A percentile compares a stretch with the other conserved stretches of the same genome.
Evolutionary conservation across 2,329 filamentous ascomycete species (phyloP).

Genomic region (Clonostachys chloroleuca): DNA sequence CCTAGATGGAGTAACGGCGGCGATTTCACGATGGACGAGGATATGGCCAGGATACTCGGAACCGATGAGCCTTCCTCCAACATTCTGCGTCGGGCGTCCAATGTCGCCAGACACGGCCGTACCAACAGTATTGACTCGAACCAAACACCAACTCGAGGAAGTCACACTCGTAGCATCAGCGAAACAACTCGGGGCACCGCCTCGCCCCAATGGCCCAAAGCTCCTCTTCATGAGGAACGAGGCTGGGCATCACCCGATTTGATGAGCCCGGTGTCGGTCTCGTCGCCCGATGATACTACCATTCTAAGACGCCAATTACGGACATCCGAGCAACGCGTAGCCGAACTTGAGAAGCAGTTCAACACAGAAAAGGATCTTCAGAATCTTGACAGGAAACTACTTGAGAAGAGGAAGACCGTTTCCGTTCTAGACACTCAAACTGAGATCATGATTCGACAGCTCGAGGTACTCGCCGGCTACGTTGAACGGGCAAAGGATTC

Average conservation of each 20-base stretch:
- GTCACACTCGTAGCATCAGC: slow-evolving; percentile 59
- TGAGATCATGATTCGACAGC: slow-evolving; percentile 89
- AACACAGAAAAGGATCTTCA: slow-evolving; percentile 60
- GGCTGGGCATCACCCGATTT: slow-evolving; percentile 53
- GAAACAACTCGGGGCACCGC: slow-evolving; percentile 57
- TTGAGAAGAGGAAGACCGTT: slow-evolving; percentile 93
- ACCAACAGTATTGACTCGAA: slow-evolving; percentile 72
- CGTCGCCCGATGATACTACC: slow-evolving; percentile 60
- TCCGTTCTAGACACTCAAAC: slow-evolving; percentile 90
- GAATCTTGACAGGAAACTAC: slow-evolving; percentile 79
- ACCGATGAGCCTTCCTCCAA: slow-evolving; percentile 71
- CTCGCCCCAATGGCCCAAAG: slow-evolving; percentile 71
- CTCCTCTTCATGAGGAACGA: slow-evolving; percentile 54
- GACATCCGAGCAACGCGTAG: slow-evolving; percentile 77
- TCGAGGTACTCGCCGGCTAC: slow-evolving; percentile 85
- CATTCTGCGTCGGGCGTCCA: slow-evolving; percentile 84
- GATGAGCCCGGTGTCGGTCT: slow-evolving; percentile 65
- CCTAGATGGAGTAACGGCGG: slow-evolving; percentile 74
- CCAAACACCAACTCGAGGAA: slow-evolving; percentile 32
- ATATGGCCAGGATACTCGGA: slow-evolving; percentile 84
- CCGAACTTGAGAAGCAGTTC: slow-evolving; percentile 81
- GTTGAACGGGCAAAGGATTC: slow-evolving; percentile 82
- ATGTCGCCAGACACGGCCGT: slow-evolving; percentile 87
- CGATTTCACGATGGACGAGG: slow-evolving; percentile 92
- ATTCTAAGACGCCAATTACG: slow-evolving; percentile 72